phyloP scores from a whole-genome alignment of 192 early-diverging fungal species.

The Backusella australiensis region DNA sequence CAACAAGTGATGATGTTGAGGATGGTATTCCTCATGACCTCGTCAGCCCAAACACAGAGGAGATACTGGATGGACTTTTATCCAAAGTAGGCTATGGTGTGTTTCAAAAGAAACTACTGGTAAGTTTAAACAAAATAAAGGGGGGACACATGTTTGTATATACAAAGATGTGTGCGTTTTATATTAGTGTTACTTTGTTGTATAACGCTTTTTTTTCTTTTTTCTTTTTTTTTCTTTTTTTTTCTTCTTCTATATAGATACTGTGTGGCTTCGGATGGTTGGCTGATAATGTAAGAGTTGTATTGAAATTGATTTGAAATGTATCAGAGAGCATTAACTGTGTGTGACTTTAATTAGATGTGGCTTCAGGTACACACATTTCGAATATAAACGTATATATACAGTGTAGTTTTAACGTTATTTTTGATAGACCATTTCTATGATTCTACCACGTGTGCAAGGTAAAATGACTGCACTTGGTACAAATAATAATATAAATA shows the following conservation, averaged over 20 bases:
- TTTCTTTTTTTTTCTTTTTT: no score
- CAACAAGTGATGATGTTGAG: slow-evolving; percentile 3
- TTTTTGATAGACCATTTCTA: slow-evolving; percentile 56
- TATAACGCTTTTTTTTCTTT: no score
- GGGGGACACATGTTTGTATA: no score
- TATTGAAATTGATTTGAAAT: background rate
- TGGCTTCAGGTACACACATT: slow-evolving; percentile 50
- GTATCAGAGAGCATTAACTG: background rate
- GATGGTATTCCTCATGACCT: background rate
- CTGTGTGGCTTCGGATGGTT: slow-evolving; percentile 85
- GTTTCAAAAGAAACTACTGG: slow-evolving; percentile 63
- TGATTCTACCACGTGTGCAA: slow-evolving; percentile 75
- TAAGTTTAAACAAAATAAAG: slow-evolving; percentile 19
- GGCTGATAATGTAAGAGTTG: slow-evolving; percentile 77
- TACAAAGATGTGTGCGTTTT: background rate
- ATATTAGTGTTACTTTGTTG: no score
- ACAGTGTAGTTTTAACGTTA: background rate
- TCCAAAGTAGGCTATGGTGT: slow-evolving; percentile 69
- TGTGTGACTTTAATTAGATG: slow-evolving; percentile 40
- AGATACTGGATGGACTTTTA: slow-evolving; percentile 59
- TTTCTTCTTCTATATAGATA: slow-evolving; percentile 35
- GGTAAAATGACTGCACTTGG: slow-evolving; percentile 26
- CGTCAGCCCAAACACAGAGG: slow-evolving; percentile 19
- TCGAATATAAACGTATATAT: background rate
- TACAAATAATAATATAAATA: no score